A percentile compares a stretch with the other conserved stretches of the same genome.
Evolutionary conservation across 805 yeast genomes (phyloP).

Genomic region (Soucietia sequanensis): DNA sequence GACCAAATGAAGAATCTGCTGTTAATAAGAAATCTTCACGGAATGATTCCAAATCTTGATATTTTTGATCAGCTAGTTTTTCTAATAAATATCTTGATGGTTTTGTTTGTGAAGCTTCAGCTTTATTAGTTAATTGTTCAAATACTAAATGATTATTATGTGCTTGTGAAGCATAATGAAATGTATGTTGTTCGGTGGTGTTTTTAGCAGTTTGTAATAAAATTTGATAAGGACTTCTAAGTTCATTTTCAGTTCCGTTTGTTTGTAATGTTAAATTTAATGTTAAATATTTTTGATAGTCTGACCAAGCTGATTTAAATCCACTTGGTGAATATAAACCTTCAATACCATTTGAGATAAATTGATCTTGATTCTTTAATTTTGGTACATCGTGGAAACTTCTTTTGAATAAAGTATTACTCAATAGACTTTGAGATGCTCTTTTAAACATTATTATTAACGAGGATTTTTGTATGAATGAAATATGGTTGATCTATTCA

Average conservation of each 20-base stretch:
- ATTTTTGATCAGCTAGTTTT: conserved; percentile 33
- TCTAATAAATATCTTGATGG: conserved; percentile 40
- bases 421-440: not conserved
- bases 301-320: conserved; percentile 73
- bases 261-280: conserved; percentile 62
- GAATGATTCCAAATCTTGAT: conserved; percentile 46
- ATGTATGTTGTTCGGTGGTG: conserved; percentile 64
- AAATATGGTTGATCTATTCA: too few species aligned
- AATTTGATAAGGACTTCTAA: conserved; percentile 71
- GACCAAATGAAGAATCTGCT: conserved; percentile 57
- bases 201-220: conserved; percentile 64
- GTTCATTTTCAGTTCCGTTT: conserved; percentile 76
- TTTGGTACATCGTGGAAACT: conserved; percentile 64
- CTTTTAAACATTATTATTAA: not conserved
- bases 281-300: conserved; percentile 68
- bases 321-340: conserved; percentile 68
- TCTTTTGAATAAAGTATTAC: conserved; percentile 18
- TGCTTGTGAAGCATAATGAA: conserved; percentile 86
- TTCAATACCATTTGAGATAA: conserved; percentile 49
- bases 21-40: conserved; percentile 47
- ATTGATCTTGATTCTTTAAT: conserved; percentile 41
- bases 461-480: too few species aligned
- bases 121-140: conserved; percentile 50
- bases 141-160: conserved; percentile 91
- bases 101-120: conserved; percentile 29